Conservation (phyloP, 2,329 filamentous ascomycete genomes). For the Cytospora chrysosperma region DNA sequence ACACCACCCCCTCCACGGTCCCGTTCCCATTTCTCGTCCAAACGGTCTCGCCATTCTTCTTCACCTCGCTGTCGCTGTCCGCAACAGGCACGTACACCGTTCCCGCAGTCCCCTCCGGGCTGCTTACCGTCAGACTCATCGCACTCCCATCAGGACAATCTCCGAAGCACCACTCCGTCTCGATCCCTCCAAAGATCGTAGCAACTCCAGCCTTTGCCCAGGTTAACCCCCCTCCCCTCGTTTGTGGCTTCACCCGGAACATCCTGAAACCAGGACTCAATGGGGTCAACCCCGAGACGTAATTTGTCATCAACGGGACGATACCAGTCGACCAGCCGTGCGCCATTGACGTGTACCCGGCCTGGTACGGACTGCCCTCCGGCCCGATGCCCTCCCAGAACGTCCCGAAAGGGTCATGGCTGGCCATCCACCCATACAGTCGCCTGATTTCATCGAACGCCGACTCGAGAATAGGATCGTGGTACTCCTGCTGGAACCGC, state of each 20-base stretch:
- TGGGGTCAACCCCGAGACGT: constrained; percentile 48
- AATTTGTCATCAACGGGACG: constrained; percentile 45
- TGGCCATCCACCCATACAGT: constrained; percentile 51
- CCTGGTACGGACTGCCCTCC: constrained; percentile 44
- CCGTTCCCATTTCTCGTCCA: constrained; percentile 15
- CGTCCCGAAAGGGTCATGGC: constrained; percentile 45
- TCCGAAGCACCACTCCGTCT: constrained; percentile 38
- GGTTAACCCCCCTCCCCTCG: constrained; percentile 34
- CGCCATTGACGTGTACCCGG: constrained; percentile 46
- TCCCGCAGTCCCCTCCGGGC: constrained; percentile 34
- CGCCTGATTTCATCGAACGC: constrained; percentile 47
- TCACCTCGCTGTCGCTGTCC: constrained; percentile 21
- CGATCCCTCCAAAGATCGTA: constrained; percentile 37
- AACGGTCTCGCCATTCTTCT: constrained; percentile 26
- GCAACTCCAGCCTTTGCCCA: constrained; percentile 47
- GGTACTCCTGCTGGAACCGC: constrained; percentile 37
- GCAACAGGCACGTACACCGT: constrained; percentile 29
- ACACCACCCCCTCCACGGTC: not conserved
- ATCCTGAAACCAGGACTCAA: constrained; percentile 42
- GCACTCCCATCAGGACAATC: constrained; percentile 18
- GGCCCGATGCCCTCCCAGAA: constrained; percentile 52
- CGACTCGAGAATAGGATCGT: constrained; percentile 28
- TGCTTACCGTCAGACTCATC: constrained; percentile 32
- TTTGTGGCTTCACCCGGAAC: constrained; percentile 41
- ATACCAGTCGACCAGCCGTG: constrained; percentile 54